Evolutionary conservation across 345 rosid species (phyloP), one percentile per base, ranked within the genome.

Genomic region (Erucastrum elatum): DNA sequence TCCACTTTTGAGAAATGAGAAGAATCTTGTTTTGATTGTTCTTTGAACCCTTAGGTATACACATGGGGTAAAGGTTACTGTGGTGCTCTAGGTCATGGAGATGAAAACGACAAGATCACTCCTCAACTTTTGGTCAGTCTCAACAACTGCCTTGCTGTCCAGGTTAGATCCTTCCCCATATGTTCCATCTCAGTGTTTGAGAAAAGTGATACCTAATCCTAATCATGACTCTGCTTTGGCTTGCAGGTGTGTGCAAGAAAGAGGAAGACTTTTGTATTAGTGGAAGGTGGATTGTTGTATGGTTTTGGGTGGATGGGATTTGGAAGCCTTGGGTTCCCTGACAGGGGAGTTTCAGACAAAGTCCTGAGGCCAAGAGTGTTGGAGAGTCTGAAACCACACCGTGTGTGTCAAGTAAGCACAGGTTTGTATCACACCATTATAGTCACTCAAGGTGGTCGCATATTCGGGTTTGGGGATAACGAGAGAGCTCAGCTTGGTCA

Each of bases 61-160:
- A 90, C 98, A 17, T 94, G 98, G 98, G 98, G 98, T 59, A 94
- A 94, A 84, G 98, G 98, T 76, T 94, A 94, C 70, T 94, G 97
- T 72, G 97, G 98, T 84, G 98, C 95, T 60, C 82, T 94, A 49
- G 98, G 98, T 78, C 98, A 92, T 83, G 98, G 98, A 64, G 96
- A 94, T 67, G 98, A 94, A 85, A 92, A 83, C 12, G 97, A 92
- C 75, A 94, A 94, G 88, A 92, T 86, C 30, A 84, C 84, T 80
- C 98, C 98, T 29, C 88, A 85, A 68, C 77, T 74, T 75, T 84
- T 94, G 84, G 82, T 34, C 76, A 83, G 87, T 81, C 94, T 92
- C 77, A 88, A 86, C 82, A 82, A 72, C 80, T 87, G 72, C 73
- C 85, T 92, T 6, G 90, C 86, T 3, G 88, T 92, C 74, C 98